phyloP scores from a whole-genome alignment of 768 basidiomycete species.

The Boletellus ananiceps region DNA sequence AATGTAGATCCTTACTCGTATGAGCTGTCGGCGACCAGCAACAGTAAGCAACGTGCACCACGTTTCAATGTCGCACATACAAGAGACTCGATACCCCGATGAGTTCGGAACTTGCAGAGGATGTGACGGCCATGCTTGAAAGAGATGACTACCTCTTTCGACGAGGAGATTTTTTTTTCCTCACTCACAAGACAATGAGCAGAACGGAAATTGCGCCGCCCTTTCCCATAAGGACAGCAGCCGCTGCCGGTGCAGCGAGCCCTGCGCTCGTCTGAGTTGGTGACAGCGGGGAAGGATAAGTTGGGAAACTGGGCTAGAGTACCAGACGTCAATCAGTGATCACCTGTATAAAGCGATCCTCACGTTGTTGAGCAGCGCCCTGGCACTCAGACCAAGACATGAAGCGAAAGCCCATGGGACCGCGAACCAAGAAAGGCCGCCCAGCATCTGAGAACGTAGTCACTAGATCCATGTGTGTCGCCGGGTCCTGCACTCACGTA shows the following conservation, averaged over 20 bases:
- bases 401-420: constrained; percentile 51
- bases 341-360: not conserved
- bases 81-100: constrained; percentile 42
- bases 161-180: not conserved
- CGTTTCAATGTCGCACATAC: constrained; percentile 26
- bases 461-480: not conserved
- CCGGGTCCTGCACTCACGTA: constrained; percentile 33
- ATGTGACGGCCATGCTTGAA: constrained; percentile 43
- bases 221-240: constrained; percentile 43
- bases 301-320: constrained; percentile 46
- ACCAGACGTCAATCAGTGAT: not conserved
- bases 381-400: constrained; percentile 42
- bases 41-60: not conserved
- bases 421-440: constrained; percentile 55
- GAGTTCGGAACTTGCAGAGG: constrained; percentile 42
- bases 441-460: constrained; percentile 40
- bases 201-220: constrained; percentile 42
- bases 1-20: constrained; percentile 37
- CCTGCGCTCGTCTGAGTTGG: constrained; percentile 39
- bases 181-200: constrained; percentile 38
- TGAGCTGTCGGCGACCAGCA: constrained; percentile 27
- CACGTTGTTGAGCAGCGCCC: constrained; percentile 33
- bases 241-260: constrained; percentile 44
- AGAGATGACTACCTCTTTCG: not conserved
- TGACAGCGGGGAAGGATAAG: constrained; percentile 43